A percentile compares a stretch with the other conserved stretches of the same genome.
phyloP scores from a whole-genome alignment of 2,329 filamentous ascomycete genomes.

The Lachnum nothofagi region DNA sequence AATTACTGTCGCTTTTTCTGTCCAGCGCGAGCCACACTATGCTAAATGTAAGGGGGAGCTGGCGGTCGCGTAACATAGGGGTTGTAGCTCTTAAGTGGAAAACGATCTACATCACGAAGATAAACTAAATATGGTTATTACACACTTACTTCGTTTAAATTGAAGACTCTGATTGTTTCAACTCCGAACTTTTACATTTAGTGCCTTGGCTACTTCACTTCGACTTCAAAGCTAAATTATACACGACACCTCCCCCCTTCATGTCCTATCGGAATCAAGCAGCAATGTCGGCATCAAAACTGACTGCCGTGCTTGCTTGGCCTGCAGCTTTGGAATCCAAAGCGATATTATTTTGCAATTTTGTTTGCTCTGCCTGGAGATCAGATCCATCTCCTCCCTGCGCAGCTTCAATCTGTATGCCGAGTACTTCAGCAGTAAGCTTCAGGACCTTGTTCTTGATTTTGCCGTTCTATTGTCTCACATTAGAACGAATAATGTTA shows the following conservation, averaged over 20 bases:
- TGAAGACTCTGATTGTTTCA: no score
- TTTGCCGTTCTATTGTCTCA: slow-evolving; percentile 42
- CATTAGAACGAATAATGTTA: background rate
- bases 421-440: slow-evolving; percentile 47
- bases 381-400: slow-evolving; percentile 42
- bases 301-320: slow-evolving; percentile 38
- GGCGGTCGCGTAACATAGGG: no score
- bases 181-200: no score
- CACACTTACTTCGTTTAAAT: no score
- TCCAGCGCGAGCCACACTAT: no score
- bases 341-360: slow-evolving; percentile 50
- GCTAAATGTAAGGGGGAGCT: no score
- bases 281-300: slow-evolving; percentile 33
- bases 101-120: no score
- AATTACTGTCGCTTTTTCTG: no score
- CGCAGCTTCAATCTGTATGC: slow-evolving; percentile 46
- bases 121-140: no score
- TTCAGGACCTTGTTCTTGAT: slow-evolving; percentile 59
- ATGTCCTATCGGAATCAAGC: background rate
- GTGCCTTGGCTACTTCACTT: no score
- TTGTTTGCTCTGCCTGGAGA: slow-evolving; percentile 44
- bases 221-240: background rate
- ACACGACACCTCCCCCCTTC: background rate
- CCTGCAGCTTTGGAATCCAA: slow-evolving; percentile 45
- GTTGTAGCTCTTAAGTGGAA: no score